phyloP scores from a whole-genome alignment of 176 grass and related monocot genomes.

The Avena sativa region DNA sequence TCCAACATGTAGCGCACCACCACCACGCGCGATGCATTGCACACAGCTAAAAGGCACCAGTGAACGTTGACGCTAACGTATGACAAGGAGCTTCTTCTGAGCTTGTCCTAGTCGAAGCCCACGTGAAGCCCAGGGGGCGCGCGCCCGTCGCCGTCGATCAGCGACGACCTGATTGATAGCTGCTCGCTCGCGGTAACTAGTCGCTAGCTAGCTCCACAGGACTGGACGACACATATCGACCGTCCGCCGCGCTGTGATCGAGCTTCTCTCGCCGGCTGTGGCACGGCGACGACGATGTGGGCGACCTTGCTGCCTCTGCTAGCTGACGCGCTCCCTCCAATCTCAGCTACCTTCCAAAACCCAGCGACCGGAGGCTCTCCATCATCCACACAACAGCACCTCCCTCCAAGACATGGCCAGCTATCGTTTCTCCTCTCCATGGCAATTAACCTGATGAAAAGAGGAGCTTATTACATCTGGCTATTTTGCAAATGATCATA shows the following conservation, averaged over 20 bases:
- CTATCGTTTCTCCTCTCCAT: too few species aligned
- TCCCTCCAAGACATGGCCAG: not conserved
- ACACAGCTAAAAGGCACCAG: not conserved
- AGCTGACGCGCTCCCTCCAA: not conserved
- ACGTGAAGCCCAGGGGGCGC: constrained; percentile 37
- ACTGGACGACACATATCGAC: not conserved
- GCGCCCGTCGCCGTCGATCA: constrained; percentile 39
- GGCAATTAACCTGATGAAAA: too few species aligned
- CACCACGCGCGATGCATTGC: not conserved
- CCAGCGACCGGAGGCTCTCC: not conserved
- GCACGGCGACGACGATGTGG: not conserved
- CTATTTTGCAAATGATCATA: too few species aligned
- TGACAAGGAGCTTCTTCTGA: not conserved
- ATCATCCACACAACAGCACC: not conserved
- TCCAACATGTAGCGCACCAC: not conserved
- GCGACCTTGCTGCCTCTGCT: not conserved
- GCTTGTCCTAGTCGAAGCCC: constrained; percentile 39
- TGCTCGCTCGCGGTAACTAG: not conserved
- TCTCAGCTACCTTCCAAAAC: not conserved
- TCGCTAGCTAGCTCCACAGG: constrained; percentile 10
- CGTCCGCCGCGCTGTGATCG: not conserved
- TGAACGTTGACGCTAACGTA: constrained; percentile 4
- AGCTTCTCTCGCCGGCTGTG: not conserved
- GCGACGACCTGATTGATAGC: not conserved
- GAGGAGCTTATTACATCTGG: too few species aligned